These are phyloP conservation scores for Stentor roeselii DNA, from an alignment of 73 alveolate species.

Conservation along the genomic window DNA sequence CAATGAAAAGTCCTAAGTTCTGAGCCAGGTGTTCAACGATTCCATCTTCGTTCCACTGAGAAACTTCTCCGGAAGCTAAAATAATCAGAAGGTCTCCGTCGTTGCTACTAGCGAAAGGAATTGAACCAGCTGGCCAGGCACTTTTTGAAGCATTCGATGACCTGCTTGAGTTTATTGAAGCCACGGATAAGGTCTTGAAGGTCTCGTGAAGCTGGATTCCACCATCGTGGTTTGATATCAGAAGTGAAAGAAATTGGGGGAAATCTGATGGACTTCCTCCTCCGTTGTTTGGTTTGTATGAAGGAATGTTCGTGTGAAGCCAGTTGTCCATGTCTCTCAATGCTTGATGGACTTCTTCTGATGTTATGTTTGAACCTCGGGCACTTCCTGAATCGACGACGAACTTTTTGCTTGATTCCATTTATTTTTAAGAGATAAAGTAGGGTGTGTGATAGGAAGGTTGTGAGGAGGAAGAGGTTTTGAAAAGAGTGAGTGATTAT, in stretches of 20 bases:
- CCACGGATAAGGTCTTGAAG: not conserved
- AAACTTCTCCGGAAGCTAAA: not conserved
- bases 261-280: not conserved
- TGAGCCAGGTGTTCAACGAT: not conserved
- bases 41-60: slow-evolving; percentile 24
- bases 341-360: slow-evolving; percentile 24
- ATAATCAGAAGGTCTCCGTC: slow-evolving; percentile 10
- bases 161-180: not conserved
- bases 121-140: not conserved
- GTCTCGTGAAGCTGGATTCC: slow-evolving; percentile 20
- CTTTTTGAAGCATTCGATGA: not conserved
- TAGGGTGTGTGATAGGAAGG: not conserved
- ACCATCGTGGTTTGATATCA: not conserved
- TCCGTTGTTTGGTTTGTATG: not conserved
- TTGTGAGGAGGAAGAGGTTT: too few species aligned
- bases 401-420: slow-evolving; percentile 20
- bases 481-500: too few species aligned
- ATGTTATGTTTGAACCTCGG: not conserved
- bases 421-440: not conserved
- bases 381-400: slow-evolving; percentile 15
- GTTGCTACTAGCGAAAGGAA: slow-evolving; percentile 9
- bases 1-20: not conserved
- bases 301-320: not conserved
- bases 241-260: not conserved
- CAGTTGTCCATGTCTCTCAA: not conserved